Conservation (phyloP, 441 rosid genomes). For the Populus trichocarpa region DNA sequence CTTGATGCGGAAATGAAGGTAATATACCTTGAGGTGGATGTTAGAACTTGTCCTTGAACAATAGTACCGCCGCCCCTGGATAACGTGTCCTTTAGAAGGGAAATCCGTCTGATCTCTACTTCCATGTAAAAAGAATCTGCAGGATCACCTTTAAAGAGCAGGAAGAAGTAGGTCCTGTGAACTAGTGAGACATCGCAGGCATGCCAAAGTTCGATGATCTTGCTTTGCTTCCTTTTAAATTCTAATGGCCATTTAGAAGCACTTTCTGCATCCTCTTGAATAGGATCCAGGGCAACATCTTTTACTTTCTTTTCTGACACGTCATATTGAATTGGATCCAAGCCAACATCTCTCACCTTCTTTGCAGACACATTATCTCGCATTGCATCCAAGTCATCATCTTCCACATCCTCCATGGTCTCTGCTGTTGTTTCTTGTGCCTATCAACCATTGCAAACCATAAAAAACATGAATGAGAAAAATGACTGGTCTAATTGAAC, state of each 20-base stretch:
- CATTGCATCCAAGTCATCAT: background rate
- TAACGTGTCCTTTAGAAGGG: conserved; percentile 60
- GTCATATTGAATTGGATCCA: conserved; percentile 54
- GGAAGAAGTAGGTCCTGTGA: conserved; percentile 85
- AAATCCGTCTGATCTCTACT: conserved; percentile 73
- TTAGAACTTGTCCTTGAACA: conserved; percentile 25
- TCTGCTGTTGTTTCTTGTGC: conserved; percentile 41
- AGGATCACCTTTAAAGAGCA: conserved; percentile 74
- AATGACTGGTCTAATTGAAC: background rate
- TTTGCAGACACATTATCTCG: conserved; percentile 27
- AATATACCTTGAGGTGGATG: conserved; percentile 53
- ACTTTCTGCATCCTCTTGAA: conserved; percentile 41
- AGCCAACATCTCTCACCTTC: conserved; percentile 58
- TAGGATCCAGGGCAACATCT: conserved; percentile 78
- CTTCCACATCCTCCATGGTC: background rate
- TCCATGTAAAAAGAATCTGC: conserved; percentile 87
- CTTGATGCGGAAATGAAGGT: background rate
- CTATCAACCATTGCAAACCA: conserved; percentile 27
- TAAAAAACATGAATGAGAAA: background rate
- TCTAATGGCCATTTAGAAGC: conserved; percentile 47
- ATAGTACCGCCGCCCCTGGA: conserved; percentile 39
- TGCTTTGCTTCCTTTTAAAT: conserved; percentile 59
- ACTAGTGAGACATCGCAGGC: conserved; percentile 70
- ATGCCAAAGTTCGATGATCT: conserved; percentile 83
- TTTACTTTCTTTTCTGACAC: conserved; percentile 41